phyloP scores from a whole-genome alignment of 2,329 filamentous ascomycete genomes.

The Paraphaeosphaeria minitans region DNA sequence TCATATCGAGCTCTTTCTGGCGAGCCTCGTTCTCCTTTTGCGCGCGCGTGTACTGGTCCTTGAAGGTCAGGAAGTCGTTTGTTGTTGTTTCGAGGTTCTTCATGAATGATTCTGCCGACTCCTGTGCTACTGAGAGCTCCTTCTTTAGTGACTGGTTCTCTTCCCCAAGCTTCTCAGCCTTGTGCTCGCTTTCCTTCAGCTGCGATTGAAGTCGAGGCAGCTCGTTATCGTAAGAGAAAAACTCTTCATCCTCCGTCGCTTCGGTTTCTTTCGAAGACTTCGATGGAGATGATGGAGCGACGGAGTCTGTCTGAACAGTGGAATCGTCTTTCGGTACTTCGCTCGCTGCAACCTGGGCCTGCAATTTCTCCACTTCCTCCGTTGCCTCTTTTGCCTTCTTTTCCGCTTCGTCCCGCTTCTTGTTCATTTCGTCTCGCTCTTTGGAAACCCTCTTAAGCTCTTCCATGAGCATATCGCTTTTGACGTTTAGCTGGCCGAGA shows the following conservation, averaged over 20 bases:
- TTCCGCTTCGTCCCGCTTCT: conserved; percentile 72
- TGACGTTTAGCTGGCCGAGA: conserved; percentile 81
- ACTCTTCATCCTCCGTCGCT: conserved; percentile 61
- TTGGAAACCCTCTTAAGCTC: conserved; percentile 85
- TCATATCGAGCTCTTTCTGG: conserved; percentile 35
- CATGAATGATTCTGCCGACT: conserved; percentile 59
- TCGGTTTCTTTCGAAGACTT: conserved; percentile 33
- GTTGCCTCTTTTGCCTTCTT: conserved; percentile 65
- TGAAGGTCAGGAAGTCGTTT: conserved; percentile 63
- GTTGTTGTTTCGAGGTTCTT: conserved; percentile 71
- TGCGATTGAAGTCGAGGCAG: conserved; percentile 80
- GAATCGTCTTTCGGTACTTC: conserved; percentile 34
- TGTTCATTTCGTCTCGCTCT: conserved; percentile 80
- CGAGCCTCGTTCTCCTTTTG: conserved; percentile 40
- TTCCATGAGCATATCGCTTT: conserved; percentile 90
- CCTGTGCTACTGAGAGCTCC: conserved; percentile 72
- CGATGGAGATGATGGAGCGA: conserved; percentile 30
- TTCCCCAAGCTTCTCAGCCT: conserved; percentile 71
- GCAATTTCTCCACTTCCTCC: conserved; percentile 66
- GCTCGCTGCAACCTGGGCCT: conserved; percentile 32
- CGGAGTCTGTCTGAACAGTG: conserved; percentile 31
- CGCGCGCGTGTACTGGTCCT: conserved; percentile 56
- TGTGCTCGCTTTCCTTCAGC: conserved; percentile 69
- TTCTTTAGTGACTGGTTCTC: conserved; percentile 71
- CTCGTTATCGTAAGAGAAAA: conserved; percentile 93